phyloP scores from a whole-genome alignment of 1,139 yeast species.

The Williopsis jadinii region DNA sequence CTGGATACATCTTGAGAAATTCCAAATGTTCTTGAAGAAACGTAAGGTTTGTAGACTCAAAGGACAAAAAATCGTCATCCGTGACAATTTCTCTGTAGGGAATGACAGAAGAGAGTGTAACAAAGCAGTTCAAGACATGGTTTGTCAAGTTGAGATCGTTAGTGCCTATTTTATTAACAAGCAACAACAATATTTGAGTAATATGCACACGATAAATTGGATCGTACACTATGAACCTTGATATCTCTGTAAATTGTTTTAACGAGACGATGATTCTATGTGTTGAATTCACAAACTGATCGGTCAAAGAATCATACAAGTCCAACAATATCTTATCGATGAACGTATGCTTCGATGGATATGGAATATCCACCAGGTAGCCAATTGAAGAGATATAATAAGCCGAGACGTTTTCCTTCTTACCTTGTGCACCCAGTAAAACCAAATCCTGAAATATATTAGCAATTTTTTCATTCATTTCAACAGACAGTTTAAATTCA shows the following conservation, averaged over 20 bases:
- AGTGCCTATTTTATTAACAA: constrained; percentile 80
- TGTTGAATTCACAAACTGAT: constrained; percentile 66
- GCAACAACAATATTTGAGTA: constrained; percentile 61
- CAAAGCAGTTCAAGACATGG: constrained; percentile 62
- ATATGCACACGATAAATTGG: constrained; percentile 73
- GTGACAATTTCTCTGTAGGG: constrained; percentile 54
- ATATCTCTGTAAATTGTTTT: constrained; percentile 56
- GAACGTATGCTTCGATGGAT: constrained; percentile 38
- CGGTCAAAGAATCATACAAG: constrained; percentile 75
- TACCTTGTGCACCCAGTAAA: constrained; percentile 74
- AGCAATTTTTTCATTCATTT: constrained; percentile 37
- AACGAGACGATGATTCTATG: constrained; percentile 77
- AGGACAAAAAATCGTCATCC: constrained; percentile 42
- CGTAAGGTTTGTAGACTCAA: constrained; percentile 38
- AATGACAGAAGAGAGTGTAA: constrained; percentile 63
- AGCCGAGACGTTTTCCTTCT: constrained; percentile 50
- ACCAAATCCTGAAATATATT: constrained; percentile 48
- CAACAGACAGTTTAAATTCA: constrained; percentile 38
- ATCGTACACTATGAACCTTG: constrained; percentile 59
- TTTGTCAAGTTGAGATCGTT: constrained; percentile 77
- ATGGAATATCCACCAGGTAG: constrained; percentile 55
- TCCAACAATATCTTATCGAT: constrained; percentile 65
- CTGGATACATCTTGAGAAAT: constrained; percentile 33
- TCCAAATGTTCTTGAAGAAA: constrained; percentile 62
- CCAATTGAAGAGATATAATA: constrained; percentile 57